Base-by-base conservation (phyloP, 352 stramenopile genomes). In the Blastocystis sp. region DNA sequence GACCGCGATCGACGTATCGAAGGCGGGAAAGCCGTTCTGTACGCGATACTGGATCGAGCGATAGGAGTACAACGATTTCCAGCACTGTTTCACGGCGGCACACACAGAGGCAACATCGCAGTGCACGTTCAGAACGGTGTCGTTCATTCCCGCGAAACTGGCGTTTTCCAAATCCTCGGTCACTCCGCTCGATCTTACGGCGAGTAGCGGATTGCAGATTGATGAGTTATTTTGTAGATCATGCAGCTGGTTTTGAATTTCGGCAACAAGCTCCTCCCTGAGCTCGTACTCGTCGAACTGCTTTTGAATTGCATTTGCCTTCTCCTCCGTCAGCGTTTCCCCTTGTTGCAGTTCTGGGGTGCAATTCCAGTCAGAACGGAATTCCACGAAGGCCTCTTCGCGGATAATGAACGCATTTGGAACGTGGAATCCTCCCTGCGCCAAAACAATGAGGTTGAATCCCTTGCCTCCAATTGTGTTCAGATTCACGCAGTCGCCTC, bases 101-200 rank as follows among this genome's bases (percentile, higher is more conserved):
- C 45, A 52, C 10, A 88, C 68, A 28, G 64, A 43, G 14, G 54
- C 62, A 28, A 60, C 63, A 2, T 88, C 54, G 52, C 64, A 79
- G 34, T 61, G n/a, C 45, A 88, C 78, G 62, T 88, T 88, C n/a
- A 88, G 57, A 40, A 88, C 38, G 4, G 78, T 78, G 11, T 88
- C 78, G 52, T 88, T 76, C 59, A 88, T 88, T 68, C 78, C 78
- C 10, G 78, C 78, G 62, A 88, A 88, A 57, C 64, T 79, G 17
- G 78, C 78, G 63, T 60, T 65, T 34, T 79, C 78, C 68, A 88
- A 61, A 61, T 88, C 78, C 57, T 88, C 78, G 2, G 78, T 65
- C 28, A 79, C 54, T 52, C 64, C 78, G 17, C 64, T 79, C 21
- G 78, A 88, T 43, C 78, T 60, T 10, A 88, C 68, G 3, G 78